Evolutionary conservation across 169 alveolate genomes (phyloP).

Genomic region (Plasmodium blacklocki): DNA sequence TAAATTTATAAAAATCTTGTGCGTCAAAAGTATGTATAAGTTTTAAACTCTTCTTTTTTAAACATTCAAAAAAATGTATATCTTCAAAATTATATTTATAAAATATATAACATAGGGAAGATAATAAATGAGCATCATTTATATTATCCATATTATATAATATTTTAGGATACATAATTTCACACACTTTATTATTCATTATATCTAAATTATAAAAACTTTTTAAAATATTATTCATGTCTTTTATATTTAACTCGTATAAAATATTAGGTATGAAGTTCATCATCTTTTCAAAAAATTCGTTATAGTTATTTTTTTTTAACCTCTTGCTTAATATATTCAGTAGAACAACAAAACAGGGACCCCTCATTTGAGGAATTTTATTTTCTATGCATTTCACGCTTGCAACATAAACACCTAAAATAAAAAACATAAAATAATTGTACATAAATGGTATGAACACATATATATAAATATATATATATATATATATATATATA

Average conservation of each 20-base stretch:
- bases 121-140: slow-evolving; percentile 25
- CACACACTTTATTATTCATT: slow-evolving; percentile 48
- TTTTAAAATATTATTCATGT: slow-evolving; percentile 43
- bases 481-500: not conserved
- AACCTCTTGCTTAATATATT: slow-evolving; percentile 54
- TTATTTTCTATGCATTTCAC: slow-evolving; percentile 34
- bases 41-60: slow-evolving; percentile 29
- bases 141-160: slow-evolving; percentile 38
- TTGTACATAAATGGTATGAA: not conserved
- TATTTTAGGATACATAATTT: slow-evolving; percentile 44
- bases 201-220: slow-evolving; percentile 55
- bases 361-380: slow-evolving; percentile 53
- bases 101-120: slow-evolving; percentile 63
- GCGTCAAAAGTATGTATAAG: slow-evolving; percentile 41
- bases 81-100: slow-evolving; percentile 52
- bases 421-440: not conserved
- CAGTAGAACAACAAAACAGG: slow-evolving; percentile 42
- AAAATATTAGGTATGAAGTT: slow-evolving; percentile 53
- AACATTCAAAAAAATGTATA: slow-evolving; percentile 43
- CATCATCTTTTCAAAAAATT: slow-evolving; percentile 61
- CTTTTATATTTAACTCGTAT: slow-evolving; percentile 56
- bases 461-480: not conserved
- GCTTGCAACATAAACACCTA: slow-evolving; percentile 38
- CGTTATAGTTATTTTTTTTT: slow-evolving; percentile 57
- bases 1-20: slow-evolving; percentile 22